Evolutionary conservation across 2,329 filamentous ascomycete species (phyloP).

Genomic region (Trichoderma atroviride): DNA sequence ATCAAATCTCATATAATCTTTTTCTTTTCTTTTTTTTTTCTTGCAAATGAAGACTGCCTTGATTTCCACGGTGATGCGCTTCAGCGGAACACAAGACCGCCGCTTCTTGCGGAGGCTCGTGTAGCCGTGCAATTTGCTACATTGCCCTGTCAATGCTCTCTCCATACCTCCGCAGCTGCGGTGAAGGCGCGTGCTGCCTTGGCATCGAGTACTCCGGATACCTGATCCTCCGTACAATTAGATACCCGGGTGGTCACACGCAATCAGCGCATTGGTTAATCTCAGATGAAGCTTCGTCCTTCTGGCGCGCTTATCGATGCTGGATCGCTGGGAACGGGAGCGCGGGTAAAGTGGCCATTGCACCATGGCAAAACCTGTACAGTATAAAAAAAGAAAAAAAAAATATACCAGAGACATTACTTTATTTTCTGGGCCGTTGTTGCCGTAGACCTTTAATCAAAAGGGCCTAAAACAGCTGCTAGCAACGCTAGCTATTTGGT

Average conservation of each 20-base stretch:
- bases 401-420: neutral
- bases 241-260: neutral
- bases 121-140: neutral
- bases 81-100: neutral
- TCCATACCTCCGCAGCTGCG: neutral
- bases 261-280: neutral
- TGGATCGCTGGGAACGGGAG: neutral
- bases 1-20: neutral
- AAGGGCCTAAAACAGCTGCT: neutral
- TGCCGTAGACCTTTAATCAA: neutral
- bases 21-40: neutral
- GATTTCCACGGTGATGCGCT: neutral
- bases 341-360: neutral
- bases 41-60: neutral
- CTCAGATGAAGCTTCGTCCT: neutral
- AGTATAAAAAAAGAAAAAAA: neutral
- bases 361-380: neutral
- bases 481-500: neutral
- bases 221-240: neutral
- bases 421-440: neutral
- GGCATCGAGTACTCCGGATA: neutral
- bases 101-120: neutral
- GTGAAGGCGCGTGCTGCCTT: neutral
- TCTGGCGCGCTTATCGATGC: neutral
- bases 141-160: neutral